Conservation (phyloP, 805 yeast species). For the Candida patagonica region DNA sequence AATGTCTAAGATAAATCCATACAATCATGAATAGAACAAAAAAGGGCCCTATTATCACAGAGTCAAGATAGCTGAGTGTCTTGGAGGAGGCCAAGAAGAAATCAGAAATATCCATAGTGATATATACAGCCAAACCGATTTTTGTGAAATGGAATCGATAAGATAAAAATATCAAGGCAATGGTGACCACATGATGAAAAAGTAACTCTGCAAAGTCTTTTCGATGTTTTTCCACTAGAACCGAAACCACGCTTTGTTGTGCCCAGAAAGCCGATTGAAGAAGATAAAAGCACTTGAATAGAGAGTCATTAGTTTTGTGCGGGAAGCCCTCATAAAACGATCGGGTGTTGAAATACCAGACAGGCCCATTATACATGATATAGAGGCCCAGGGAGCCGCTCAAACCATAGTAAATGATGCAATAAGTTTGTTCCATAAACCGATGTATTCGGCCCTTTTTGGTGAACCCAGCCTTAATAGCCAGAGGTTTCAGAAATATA, state of each 20-base stretch:
- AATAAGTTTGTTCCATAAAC: conserved; percentile 89
- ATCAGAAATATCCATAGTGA: conserved; percentile 96
- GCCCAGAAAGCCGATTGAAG: conserved; percentile 97
- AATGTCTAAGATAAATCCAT: conserved; percentile 91
- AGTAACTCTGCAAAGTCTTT: conserved; percentile 88
- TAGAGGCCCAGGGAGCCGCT: conserved; percentile 82
- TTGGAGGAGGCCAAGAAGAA: conserved; percentile 78
- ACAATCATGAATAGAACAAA: conserved; percentile 56
- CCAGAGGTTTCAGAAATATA: conserved; percentile 63
- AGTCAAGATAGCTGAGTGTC: conserved; percentile 76
- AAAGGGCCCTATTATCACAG: conserved; percentile 51
- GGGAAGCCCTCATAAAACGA: conserved; percentile 78
- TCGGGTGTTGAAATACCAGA: conserved; percentile 84
- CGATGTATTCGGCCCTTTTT: conserved; percentile 54
- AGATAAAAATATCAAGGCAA: conserved; percentile 75
- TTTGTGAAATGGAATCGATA: conserved; percentile 93
- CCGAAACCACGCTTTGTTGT: conserved; percentile 80
- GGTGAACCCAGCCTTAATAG: conserved; percentile 42
- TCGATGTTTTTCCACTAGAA: conserved; percentile 85
- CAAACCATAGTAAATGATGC: conserved; percentile 68
- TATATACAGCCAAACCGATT: conserved; percentile 84
- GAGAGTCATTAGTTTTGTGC: conserved; percentile 59
- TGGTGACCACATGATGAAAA: conserved; percentile 87
- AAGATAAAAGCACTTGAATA: conserved; percentile 73
- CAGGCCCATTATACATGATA: conserved; percentile 73